Evolutionary conservation across 306 rosid species (phyloP), one percentile per base, ranked within the genome.

Genomic region (Purshia tridentata): DNA sequence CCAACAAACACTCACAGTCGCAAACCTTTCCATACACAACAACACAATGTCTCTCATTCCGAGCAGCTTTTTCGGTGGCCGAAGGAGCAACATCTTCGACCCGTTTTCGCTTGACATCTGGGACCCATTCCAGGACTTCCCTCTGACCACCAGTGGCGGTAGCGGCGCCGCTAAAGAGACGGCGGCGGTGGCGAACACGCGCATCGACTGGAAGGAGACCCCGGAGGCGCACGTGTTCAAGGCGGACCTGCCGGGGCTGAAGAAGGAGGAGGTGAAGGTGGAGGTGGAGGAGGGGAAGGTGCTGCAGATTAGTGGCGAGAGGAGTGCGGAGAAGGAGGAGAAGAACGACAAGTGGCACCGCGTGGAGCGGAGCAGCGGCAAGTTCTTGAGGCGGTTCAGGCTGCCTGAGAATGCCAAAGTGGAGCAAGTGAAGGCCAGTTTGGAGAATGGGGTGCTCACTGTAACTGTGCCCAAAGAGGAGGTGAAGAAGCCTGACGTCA

Each of bases 121-220:
- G 81, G 83, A 83, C 13, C 86, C 81, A 0, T 72, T 79, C 6
- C 72, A 83, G 20, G 81, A 69, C 49, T 61, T 72, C 45, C 70
- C 35, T n/a, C 1, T 9, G 22, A 52, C 72, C 58, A 45, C 52
- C 6, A 68, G 70, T 65, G 14, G 75, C 56, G 14, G 23, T 58
- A 37, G 58, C 67, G 6, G 48, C 20, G 4, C 29, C 22, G 7
- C 42, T 9, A 1, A 12, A 40, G 85, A 83, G 7, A 70, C 84
- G 12, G 20, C 84, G 19, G 81, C 84, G n/a, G 42, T 79, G 12
- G 86, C 81, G 16, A 67, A 79, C 46, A 45, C 81, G 6, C 79
- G 74, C 4, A 76, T 83, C 44, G 81, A 83, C 49, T 83, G 84
- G 86, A 83, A 76, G 18, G 84, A 83, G 44, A 83, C 84, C 4